A percentile compares a stretch with the other conserved stretches of the same genome.
phyloP scores from a whole-genome alignment of 208 protist genomes.

The Herpetomonas muscarum region DNA sequence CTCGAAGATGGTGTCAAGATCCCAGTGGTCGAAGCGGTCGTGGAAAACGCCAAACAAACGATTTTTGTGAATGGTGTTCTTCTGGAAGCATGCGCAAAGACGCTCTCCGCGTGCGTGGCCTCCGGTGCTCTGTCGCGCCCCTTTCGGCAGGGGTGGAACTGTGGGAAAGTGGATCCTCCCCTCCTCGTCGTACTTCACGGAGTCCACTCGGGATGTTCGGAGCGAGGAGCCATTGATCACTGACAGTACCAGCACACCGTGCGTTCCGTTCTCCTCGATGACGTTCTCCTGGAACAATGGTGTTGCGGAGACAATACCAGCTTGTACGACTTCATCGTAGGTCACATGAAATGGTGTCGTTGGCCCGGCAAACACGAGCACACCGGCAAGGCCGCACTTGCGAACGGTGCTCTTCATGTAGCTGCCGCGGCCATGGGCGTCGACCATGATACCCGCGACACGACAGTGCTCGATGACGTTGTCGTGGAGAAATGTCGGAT shows the following conservation, averaged over 20 bases:
- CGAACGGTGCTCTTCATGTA: constrained; percentile 29
- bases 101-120: constrained; percentile 24
- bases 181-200: constrained; percentile 4
- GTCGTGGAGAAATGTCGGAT: constrained; percentile 39
- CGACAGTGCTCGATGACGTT: constrained; percentile 69
- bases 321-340: constrained; percentile 37
- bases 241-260: constrained; percentile 73
- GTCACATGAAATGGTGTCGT: constrained; percentile 35
- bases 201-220: constrained; percentile 23
- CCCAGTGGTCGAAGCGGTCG: constrained; percentile 69
- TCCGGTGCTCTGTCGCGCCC: background rate
- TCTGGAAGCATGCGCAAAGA: constrained; percentile 44
- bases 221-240: constrained; percentile 45
- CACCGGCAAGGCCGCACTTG: constrained; percentile 42
- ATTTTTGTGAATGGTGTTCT: constrained; percentile 69
- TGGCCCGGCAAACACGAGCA: constrained; percentile 57
- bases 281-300: constrained; percentile 54
- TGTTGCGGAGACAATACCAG: constrained; percentile 31
- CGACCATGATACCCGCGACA: constrained; percentile 57
- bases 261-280: constrained; percentile 70
- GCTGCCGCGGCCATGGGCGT: constrained; percentile 47
- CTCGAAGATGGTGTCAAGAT: constrained; percentile 20
- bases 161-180: constrained; percentile 1
- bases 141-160: background rate
- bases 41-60: constrained; percentile 79